Evolutionary conservation across 345 rosid genomes (phyloP), one percentile per base, ranked within the genome.

Genomic region (Aegle marmelos): DNA sequence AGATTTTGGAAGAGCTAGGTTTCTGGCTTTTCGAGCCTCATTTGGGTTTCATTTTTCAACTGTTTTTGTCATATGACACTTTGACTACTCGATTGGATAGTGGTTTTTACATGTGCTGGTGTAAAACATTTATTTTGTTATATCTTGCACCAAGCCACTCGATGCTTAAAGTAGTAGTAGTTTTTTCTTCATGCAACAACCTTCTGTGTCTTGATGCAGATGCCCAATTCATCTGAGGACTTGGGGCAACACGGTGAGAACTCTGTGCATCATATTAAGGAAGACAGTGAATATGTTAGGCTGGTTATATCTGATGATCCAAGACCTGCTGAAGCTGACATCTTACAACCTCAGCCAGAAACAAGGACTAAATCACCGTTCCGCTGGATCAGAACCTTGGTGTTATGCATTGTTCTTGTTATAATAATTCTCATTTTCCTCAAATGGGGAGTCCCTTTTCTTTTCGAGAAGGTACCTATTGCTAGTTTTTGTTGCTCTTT

Each of bases 371-470:
- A 64, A 50, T 79, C 84, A 73, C 30, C 82, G 34, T 30, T 83
- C 54, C 89, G 97, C 97, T 94, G 99, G 98, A 72, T 82, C 79
- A 93, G 90, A 81, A 85, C 81, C 71, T 72, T 91, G 1, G 30
- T 82, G 2, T 80, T 84, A 36, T 84, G 67, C 74, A 45, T 76
- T 54, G 14, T 90, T 56, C 2, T 74, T 13, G 63, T 85, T 60
- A 27, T 88, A 45, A 50, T 82, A 58, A 25, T 77, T 28, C 89
- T 94, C 67, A 5, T 88, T 77, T 86, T 90, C 54, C 70, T 92
- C 30, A 90, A 92, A 80, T 96, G 98, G 99, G 99, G 94, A 67
- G 81, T 88, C 65, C 97, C 98, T 0, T 92, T 96, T 84, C 86
- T 96, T 27, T 90, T 89, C 22, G 73, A 86, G 85, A 91, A 92